phyloP scores from a whole-genome alignment of 2,329 filamentous ascomycete species.

The Ilyonectria mors-panacis region DNA sequence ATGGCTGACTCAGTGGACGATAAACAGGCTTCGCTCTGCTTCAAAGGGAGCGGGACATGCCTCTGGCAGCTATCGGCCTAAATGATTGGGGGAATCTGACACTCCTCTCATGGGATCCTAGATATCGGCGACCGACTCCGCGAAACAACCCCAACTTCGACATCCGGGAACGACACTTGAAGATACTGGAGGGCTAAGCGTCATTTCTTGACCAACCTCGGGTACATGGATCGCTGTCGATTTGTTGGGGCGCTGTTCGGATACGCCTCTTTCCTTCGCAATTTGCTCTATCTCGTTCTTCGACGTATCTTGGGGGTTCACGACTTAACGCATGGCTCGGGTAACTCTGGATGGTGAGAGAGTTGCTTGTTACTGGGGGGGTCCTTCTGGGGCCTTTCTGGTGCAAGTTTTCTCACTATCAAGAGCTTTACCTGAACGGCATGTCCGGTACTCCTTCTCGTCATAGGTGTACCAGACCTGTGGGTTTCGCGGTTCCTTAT shows the following conservation, averaged over 20 bases:
- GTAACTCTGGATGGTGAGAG: constrained; percentile 45
- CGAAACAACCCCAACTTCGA: constrained; percentile 48
- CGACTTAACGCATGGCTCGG: constrained; percentile 59
- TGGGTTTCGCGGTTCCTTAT: constrained; percentile 38
- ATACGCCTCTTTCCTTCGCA: constrained; percentile 51
- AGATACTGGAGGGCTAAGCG: constrained; percentile 31
- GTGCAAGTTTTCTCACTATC: constrained; percentile 33
- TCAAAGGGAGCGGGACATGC: constrained; percentile 75
- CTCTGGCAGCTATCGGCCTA: constrained; percentile 58
- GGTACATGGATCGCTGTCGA: constrained; percentile 47
- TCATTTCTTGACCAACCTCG: constrained; percentile 39
- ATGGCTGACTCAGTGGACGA: constrained; percentile 88
- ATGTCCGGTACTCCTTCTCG: constrained; percentile 54
- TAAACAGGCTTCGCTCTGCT: constrained; percentile 88
- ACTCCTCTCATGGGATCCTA: constrained; percentile 34
- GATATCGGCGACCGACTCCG: constrained; percentile 44
- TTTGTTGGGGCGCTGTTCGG: constrained; percentile 45
- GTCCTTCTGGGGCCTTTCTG: constrained; percentile 22
- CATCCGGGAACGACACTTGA: constrained; percentile 44
- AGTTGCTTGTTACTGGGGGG: constrained; percentile 30
- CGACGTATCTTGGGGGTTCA: constrained; percentile 54
- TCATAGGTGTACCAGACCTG: constrained; percentile 45
- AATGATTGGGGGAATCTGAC: constrained; percentile 44
- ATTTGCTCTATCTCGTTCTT: constrained; percentile 61
- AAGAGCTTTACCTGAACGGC: constrained; percentile 55